These are phyloP conservation scores for Talaromyces sp. DNA, from an alignment of 2,329 filamentous ascomycete species.

Conservation along the genomic window DNA sequence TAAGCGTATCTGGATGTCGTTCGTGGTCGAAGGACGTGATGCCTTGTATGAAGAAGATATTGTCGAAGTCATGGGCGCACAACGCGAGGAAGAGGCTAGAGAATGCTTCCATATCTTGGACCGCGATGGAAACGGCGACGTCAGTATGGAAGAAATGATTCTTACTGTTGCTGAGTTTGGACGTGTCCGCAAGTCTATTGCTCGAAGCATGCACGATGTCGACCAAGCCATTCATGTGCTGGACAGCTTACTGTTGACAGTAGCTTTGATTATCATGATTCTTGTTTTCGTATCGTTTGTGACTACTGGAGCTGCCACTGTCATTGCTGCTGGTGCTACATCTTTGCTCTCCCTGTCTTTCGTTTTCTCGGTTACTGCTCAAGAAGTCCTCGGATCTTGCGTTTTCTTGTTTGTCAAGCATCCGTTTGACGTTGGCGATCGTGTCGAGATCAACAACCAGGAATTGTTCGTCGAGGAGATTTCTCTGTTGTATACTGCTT, in stretches of 20 bases:
- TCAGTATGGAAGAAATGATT: conserved; percentile 93
- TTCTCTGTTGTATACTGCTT: conserved; percentile 87
- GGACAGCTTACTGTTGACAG: conserved; percentile 76
- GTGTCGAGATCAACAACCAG: conserved; percentile 71
- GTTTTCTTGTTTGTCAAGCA: conserved; percentile 99
- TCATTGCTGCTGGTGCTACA: conserved; percentile 84
- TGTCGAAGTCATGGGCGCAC: conserved; percentile 76
- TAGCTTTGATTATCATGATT: conserved; percentile 75
- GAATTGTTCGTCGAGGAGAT: conserved; percentile 87
- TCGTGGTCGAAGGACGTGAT: conserved; percentile 85
- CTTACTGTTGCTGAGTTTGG: conserved; percentile 80
- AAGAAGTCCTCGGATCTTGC: conserved; percentile 96
- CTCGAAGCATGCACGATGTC: conserved; percentile 94
- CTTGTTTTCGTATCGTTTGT: conserved; percentile 91
- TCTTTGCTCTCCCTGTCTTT: conserved; percentile 94
- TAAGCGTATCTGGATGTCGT: conserved; percentile 96
- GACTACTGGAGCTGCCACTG: conserved; percentile 78
- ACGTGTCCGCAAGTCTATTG: conserved; percentile 81
- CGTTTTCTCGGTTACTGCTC: conserved; percentile 84
- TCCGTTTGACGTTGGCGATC: conserved; percentile 91
- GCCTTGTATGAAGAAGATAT: conserved; percentile 77
- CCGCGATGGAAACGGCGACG: conserved; percentile 84
- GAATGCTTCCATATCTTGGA: conserved; percentile 81
- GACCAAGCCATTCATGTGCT: conserved; percentile 89
- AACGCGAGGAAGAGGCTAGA: conserved; percentile 72